These are phyloP conservation scores for Candida pini DNA, from an alignment of 805 yeast species.

Conservation along the genomic window DNA sequence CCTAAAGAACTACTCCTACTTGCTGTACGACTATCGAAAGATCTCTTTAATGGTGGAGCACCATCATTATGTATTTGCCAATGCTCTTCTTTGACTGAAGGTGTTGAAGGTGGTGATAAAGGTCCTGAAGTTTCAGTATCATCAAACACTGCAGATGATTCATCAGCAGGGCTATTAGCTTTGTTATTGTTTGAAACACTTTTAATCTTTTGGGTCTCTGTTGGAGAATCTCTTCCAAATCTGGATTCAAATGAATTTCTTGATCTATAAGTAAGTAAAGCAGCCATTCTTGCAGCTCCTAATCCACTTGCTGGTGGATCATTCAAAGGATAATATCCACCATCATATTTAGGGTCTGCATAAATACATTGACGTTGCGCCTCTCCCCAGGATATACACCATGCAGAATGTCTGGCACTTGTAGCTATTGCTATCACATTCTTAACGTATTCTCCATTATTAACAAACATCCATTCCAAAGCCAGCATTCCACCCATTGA, in stretches of 20 bases:
- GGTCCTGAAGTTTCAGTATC: slow-evolving; percentile 1
- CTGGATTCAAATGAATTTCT: slow-evolving; percentile 86
- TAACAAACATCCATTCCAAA: slow-evolving; percentile 70
- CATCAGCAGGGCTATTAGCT: slow-evolving; percentile 4
- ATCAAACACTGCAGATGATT: slow-evolving; percentile 6
- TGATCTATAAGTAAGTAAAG: slow-evolving; percentile 85
- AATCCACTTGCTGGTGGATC: slow-evolving; percentile 83
- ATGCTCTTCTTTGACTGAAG: slow-evolving; percentile 40
- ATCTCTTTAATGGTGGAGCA: slow-evolving; percentile 15
- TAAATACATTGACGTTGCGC: slow-evolving; percentile 96
- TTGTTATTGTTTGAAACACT: slow-evolving; percentile 7
- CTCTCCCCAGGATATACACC: slow-evolving; percentile 99
- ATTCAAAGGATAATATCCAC: slow-evolving; percentile 76
- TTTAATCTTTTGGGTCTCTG: slow-evolving; percentile 18
- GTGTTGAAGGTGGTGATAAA: slow-evolving; percentile 5
- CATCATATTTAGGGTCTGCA: slow-evolving; percentile 88
- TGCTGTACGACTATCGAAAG: slow-evolving; percentile 24
- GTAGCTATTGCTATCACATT: slow-evolving; percentile 83
- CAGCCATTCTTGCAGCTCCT: slow-evolving; percentile 97
- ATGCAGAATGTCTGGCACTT: slow-evolving; percentile 90
- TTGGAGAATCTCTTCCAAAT: slow-evolving; percentile 80
- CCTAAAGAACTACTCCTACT: slow-evolving; percentile 26
- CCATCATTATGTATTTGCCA: slow-evolving; percentile 92
- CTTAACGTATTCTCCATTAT: slow-evolving; percentile 61
- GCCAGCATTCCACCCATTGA: slow-evolving; percentile 99